phyloP scores from a whole-genome alignment of 306 rosid genomes.

The Abrus pulchellus region DNA sequence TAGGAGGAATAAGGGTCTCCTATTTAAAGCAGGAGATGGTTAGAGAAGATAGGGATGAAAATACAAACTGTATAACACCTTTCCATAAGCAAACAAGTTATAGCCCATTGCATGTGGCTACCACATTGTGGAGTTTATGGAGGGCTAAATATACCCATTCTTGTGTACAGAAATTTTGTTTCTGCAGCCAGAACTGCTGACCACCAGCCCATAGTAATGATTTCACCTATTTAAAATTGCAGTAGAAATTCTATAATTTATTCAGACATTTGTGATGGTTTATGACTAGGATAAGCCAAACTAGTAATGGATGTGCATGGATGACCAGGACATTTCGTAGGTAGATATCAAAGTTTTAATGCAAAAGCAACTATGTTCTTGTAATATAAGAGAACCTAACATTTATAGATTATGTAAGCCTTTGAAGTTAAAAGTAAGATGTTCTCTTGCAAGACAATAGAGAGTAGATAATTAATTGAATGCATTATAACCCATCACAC shows the following conservation, averaged over 20 bases:
- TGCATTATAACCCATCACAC: conserved; percentile 3
- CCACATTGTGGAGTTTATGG: background rate
- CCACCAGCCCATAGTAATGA: background rate
- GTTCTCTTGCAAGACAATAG: background rate
- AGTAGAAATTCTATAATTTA: background rate
- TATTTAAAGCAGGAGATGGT: conserved; percentile 6
- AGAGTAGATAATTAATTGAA: background rate
- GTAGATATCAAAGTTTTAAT: background rate
- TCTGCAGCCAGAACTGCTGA: too few relatives aligned
- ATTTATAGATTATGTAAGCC: background rate
- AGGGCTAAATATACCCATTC: background rate
- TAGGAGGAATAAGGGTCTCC: background rate
- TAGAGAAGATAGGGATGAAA: background rate
- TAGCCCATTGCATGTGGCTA: background rate
- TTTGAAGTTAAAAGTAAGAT: background rate
- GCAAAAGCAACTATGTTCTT: background rate
- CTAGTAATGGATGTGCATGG: background rate
- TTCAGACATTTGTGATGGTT: background rate
- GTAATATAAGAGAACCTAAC: background rate
- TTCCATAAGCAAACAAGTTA: background rate
- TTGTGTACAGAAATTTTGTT: background rate
- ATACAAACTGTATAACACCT: background rate
- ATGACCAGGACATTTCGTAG: background rate
- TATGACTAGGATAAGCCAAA: conserved; percentile 12
- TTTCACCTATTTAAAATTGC: background rate